phyloP scores from a whole-genome alignment of 176 grass and related monocot genomes.

The Eleusine coracana region DNA sequence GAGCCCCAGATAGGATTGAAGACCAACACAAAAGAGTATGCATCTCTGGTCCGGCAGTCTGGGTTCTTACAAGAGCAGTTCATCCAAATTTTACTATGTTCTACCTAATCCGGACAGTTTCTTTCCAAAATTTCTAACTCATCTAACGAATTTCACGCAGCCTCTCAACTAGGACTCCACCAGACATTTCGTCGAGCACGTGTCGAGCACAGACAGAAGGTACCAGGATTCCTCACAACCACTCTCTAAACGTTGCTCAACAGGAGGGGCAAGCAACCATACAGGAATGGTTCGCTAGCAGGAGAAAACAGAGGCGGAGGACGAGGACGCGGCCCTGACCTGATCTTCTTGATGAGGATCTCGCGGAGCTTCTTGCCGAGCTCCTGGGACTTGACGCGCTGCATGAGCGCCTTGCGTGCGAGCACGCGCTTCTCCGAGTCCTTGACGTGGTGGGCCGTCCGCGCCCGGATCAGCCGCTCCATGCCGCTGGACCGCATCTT shows the following conservation, averaged over 20 bases:
- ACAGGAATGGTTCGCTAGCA: not conserved
- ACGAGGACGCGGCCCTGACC: conserved; percentile 39
- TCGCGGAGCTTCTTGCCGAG: conserved; percentile 80
- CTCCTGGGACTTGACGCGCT: conserved; percentile 78
- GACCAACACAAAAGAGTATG: not conserved
- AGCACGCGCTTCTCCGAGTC: conserved; percentile 95
- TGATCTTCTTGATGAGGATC: conserved; percentile 92
- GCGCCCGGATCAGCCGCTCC: conserved; percentile 74
- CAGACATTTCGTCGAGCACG: conserved; percentile 39
- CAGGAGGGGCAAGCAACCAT: not conserved
- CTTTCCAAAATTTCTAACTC: not conserved
- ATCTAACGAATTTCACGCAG: not conserved
- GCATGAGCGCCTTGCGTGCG: conserved; percentile 80
- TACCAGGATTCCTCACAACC: not conserved
- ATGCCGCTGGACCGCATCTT: conserved; percentile 85
- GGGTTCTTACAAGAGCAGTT: not conserved
- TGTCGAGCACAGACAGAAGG: not conserved
- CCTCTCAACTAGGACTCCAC: not conserved
- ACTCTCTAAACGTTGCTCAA: not conserved
- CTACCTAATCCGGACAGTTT: not conserved
- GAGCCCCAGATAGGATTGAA: not conserved
- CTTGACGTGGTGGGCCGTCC: conserved; percentile 74
- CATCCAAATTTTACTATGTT: not conserved
- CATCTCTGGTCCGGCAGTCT: not conserved
- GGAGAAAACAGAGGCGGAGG: not conserved